phyloP scores from a whole-genome alignment of 2,329 filamentous ascomycete species.

The Talaromyces pinophilus region DNA sequence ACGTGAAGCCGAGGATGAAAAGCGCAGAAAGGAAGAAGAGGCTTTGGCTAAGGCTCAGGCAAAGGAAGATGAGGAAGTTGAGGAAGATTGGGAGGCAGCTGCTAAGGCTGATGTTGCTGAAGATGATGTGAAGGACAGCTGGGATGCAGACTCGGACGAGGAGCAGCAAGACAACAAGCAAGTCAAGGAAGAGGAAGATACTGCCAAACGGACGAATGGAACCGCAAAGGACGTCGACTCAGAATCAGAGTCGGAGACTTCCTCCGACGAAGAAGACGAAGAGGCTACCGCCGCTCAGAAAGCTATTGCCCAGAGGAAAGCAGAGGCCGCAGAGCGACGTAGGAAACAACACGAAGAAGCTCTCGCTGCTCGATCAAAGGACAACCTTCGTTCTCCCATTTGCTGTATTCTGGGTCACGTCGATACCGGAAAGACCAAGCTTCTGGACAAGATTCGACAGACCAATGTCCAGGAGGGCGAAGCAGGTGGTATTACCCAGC shows the following conservation, averaged over 20 bases:
- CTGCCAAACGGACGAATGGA: conserved; percentile 24
- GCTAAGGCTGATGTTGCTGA: conserved; percentile 60
- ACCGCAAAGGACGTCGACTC: conserved; percentile 30
- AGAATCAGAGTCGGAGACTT: conserved; percentile 52
- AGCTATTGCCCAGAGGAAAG: conserved; percentile 76
- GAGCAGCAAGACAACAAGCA: conserved; percentile 70
- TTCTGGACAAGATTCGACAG: conserved; percentile 96
- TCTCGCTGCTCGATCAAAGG: conserved; percentile 83
- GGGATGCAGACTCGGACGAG: conserved; percentile 67
- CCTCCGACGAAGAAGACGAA: conserved; percentile 59
- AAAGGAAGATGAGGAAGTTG: conserved; percentile 52
- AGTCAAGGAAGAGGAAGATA: conserved; percentile 35
- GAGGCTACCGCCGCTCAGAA: conserved; percentile 70
- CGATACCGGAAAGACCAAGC: conserved; percentile 99
- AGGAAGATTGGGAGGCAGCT: conserved; percentile 86
- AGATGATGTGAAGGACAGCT: conserved; percentile 85
- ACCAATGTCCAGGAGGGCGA: conserved; percentile 99
- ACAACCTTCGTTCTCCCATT: conserved; percentile 94
- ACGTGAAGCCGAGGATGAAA: conserved; percentile 59
- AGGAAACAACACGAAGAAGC: conserved; percentile 91
- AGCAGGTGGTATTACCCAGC: conserved; percentile 98
- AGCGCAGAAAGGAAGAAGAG: conserved; percentile 68
- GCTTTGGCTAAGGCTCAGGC: conserved; percentile 68
- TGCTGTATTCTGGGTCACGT: conserved; percentile 99
- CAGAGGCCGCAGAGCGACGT: conserved; percentile 82